Percentiles rank a stretch among this genome's conserved stretches.
These are phyloP conservation scores for Cocos nucifera DNA, from an alignment of 176 grass and related monocot genomes.

Conservation along the genomic window DNA sequence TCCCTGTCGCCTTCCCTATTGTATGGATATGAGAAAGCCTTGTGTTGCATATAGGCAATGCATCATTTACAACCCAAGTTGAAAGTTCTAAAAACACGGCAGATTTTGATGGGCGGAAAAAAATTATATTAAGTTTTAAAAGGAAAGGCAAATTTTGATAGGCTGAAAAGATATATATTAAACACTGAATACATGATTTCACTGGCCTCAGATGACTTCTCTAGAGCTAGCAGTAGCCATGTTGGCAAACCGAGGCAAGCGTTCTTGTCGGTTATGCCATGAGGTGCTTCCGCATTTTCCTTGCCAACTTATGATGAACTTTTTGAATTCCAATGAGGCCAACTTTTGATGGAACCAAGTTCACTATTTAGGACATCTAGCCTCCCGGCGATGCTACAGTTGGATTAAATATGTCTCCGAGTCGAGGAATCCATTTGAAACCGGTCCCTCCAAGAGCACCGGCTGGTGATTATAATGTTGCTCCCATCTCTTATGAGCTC, in stretches of 20 bases:
- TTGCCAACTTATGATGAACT: slow-evolving; percentile 5
- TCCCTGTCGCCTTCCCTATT: no score
- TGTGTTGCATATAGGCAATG: no score
- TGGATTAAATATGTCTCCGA: slow-evolving; percentile 42
- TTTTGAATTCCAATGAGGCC: slow-evolving; percentile 41
- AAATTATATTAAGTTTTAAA: no score
- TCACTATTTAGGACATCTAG: slow-evolving; percentile 81
- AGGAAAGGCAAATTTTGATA: no score
- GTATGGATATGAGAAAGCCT: no score
- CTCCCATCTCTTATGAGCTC: slow-evolving; percentile 69
- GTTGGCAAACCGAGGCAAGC: slow-evolving; percentile 89
- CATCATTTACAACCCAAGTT: no score
- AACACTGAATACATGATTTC: slow-evolving; percentile 81
- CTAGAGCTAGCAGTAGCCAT: slow-evolving; percentile 74
- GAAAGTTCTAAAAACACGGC: no score
- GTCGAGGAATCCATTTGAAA: slow-evolving; percentile 57
- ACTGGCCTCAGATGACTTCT: slow-evolving; percentile 63
- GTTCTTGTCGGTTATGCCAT: background rate
- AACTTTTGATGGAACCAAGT: slow-evolving; percentile 95
- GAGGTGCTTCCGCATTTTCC: background rate
- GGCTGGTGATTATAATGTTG: slow-evolving; percentile 70
- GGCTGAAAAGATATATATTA: no score
- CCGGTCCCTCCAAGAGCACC: slow-evolving; percentile 83
- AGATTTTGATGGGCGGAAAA: no score
- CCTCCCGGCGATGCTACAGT: slow-evolving; percentile 44